Conservation (phyloP, 176 grass and related monocot genomes). For the Carex parvula region DNA sequence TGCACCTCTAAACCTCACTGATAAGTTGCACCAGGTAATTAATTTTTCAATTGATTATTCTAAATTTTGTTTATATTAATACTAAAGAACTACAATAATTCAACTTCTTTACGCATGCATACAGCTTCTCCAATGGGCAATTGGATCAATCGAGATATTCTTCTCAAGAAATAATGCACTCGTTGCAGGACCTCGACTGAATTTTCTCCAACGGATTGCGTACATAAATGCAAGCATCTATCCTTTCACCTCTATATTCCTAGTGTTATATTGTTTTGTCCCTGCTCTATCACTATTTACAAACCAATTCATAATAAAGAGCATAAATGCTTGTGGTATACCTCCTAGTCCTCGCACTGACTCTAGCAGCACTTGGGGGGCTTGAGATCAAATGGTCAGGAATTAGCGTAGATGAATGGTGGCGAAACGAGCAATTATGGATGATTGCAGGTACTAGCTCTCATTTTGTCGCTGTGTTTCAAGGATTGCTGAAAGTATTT, state of each 20-base stretch:
- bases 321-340: conserved; percentile 1
- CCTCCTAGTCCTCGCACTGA: conserved; percentile 7
- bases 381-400: conserved; percentile 32
- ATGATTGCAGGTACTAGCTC: conserved; percentile 18
- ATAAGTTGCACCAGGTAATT: conserved; percentile 30
- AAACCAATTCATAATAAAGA: conserved; percentile 11
- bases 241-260: conserved; percentile 32
- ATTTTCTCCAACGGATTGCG: conserved; percentile 21
- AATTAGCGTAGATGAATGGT: conserved; percentile 18
- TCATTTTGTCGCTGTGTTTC: conserved; percentile 24
- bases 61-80: not conserved
- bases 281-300: conserved; percentile 26
- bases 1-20: conserved; percentile 30
- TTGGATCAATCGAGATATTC: conserved; percentile 30
- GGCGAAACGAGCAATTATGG: conserved; percentile 31
- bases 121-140: conserved; percentile 21
- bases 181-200: not conserved
- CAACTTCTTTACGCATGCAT: not conserved
- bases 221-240: conserved; percentile 29
- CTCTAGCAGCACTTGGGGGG: conserved; percentile 2
- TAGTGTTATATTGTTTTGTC: conserved; percentile 23
- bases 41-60: not conserved
- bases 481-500: conserved; percentile 22
- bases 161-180: conserved; percentile 30
- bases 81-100: not conserved